phyloP scores from a whole-genome alignment of 768 basidiomycete genomes.

The Jaapia argillacea region DNA sequence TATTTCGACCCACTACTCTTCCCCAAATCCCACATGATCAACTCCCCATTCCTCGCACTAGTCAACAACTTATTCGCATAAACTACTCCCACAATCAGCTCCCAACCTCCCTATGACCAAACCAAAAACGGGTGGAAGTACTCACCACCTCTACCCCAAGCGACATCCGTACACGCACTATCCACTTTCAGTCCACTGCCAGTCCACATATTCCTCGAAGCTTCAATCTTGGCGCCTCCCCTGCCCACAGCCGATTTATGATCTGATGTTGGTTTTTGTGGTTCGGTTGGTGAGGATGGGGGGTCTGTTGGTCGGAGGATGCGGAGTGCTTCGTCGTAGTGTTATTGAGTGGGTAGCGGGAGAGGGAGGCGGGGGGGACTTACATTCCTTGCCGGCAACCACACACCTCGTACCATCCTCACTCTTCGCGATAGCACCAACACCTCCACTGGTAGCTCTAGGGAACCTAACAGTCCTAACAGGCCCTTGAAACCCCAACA shows the following conservation, averaged over 20 bases:
- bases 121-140: conserved; percentile 32
- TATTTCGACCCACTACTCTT: conserved; percentile 71
- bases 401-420: conserved; percentile 61
- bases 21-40: conserved; percentile 77
- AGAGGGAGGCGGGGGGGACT: conserved; percentile 11
- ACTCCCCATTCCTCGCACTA: conserved; percentile 71
- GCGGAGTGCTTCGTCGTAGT: too few relatives aligned
- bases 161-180: conserved; percentile 68
- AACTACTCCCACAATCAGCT: conserved; percentile 24
- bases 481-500: conserved; percentile 33
- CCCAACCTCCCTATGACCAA: conserved; percentile 32
- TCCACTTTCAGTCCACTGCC: conserved; percentile 72
- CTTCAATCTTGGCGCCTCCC: conserved; percentile 61
- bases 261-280: too few relatives aligned
- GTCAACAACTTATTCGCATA: conserved; percentile 73
- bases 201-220: conserved; percentile 70
- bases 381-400: conserved; percentile 75
- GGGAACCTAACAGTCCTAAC: conserved; percentile 47
- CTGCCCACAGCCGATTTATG: conserved; percentile 43
- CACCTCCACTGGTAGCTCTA: conserved; percentile 50
- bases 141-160: conserved; percentile 67
- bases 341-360: too few relatives aligned
- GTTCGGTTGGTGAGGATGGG: conserved; percentile 14
- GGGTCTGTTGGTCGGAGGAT: conserved; percentile 14
- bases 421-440: conserved; percentile 57